Evolutionary conservation across 2,329 filamentous ascomycete species (phyloP).

Genomic region (Aspergillus sp.): DNA sequence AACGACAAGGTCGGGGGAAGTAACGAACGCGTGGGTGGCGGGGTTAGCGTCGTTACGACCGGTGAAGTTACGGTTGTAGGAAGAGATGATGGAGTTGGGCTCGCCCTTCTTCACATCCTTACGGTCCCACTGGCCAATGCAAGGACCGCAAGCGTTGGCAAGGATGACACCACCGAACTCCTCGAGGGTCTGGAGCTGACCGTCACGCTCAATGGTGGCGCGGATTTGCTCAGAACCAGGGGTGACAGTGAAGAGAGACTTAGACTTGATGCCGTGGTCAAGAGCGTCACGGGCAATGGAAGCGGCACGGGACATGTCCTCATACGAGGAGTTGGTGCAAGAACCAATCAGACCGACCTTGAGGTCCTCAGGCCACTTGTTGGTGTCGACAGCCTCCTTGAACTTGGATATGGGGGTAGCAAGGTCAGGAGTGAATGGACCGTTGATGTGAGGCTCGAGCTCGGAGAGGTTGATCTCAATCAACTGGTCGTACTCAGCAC

Average conservation of each 20-base stretch:
- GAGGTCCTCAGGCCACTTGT: conserved; percentile 92
- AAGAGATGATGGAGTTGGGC: conserved; percentile 94
- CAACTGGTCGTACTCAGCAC: conserved; percentile 89
- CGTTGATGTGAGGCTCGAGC: conserved; percentile 97
- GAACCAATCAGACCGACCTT: conserved; percentile 97
- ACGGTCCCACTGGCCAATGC: conserved; percentile 94
- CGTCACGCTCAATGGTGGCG: conserved; percentile 83
- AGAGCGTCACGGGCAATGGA: conserved; percentile 88
- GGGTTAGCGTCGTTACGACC: conserved; percentile 96
- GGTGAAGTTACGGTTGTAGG: conserved; percentile 99
- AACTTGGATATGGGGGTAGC: conserved; percentile 97
- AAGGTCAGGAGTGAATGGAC: conserved; percentile 96
- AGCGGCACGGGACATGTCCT: conserved; percentile 90
- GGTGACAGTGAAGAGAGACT: conserved; percentile 88
- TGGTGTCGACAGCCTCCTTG: conserved; percentile 84
- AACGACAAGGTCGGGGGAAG: conserved; percentile 83
- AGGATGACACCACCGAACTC: conserved; percentile 92
- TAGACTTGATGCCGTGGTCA: conserved; percentile 86
- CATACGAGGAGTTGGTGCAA: conserved; percentile 87
- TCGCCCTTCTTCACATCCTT: conserved; percentile 89
- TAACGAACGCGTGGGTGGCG: conserved; percentile 87
- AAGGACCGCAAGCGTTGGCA: conserved; percentile 89
- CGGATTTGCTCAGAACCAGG: conserved; percentile 96
- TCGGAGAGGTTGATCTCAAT: conserved; percentile 93
- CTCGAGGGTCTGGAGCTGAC: conserved; percentile 88